Evolutionary conservation across 164 flowering plant genomes (phyloP).

Genomic region (Cinnamomum chago): DNA sequence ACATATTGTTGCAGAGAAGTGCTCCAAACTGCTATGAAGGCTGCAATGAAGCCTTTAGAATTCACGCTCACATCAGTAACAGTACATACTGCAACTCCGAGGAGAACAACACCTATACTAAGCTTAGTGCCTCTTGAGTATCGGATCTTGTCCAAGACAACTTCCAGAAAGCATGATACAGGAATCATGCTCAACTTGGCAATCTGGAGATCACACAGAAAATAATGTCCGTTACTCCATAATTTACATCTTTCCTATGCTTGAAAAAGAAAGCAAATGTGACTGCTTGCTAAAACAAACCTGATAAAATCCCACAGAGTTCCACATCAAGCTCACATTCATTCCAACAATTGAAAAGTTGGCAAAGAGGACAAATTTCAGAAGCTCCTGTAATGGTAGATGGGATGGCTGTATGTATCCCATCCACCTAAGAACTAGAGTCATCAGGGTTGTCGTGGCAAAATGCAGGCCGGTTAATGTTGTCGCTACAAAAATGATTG

Average conservation of each 20-base stretch:
- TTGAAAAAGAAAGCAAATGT: background rate
- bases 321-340: conserved; percentile 95
- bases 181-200: conserved; percentile 92
- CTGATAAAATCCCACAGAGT: conserved; percentile 93
- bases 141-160: conserved; percentile 40
- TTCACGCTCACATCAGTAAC: conserved; percentile 91
- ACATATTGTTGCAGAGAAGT: conserved; percentile 87
- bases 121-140: conserved; percentile 88
- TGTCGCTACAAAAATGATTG: conserved; percentile 59
- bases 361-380: conserved; percentile 74
- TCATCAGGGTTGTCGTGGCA: conserved; percentile 75
- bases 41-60: conserved; percentile 65
- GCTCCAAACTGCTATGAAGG: conserved; percentile 85
- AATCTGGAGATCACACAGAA: conserved; percentile 38
- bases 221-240: background rate
- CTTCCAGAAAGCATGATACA: conserved; percentile 22
- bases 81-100: conserved; percentile 93
- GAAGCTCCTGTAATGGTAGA: conserved; percentile 63
- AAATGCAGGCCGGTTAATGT: conserved; percentile 92
- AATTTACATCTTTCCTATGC: background rate
- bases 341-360: conserved; percentile 93
- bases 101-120: conserved; percentile 66
- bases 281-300: conserved; percentile 25
- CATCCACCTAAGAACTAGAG: conserved; percentile 56
- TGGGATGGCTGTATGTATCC: conserved; percentile 80